Percentiles rank a stretch among this genome's conserved stretches.
Evolutionary conservation across 2,329 filamentous ascomycete genomes (phyloP).

Genomic region (Madurella mycetomatis): DNA sequence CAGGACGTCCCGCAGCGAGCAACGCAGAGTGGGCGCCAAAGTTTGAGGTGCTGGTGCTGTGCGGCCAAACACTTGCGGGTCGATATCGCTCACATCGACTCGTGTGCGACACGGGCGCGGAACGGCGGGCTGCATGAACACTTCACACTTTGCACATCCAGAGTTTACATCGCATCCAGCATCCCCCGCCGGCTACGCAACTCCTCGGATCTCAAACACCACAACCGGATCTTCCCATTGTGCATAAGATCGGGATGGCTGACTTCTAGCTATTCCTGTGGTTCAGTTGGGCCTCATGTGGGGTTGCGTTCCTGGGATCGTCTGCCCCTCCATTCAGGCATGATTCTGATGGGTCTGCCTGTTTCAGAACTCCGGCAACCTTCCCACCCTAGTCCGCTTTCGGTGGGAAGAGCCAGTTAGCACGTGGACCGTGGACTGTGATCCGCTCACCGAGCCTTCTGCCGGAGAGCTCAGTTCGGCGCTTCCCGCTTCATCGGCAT

Average conservation of each 20-base stretch:
- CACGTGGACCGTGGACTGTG: too few species aligned
- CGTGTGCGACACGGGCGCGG: too few species aligned
- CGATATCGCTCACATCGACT: too few species aligned
- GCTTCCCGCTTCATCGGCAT: too few species aligned
- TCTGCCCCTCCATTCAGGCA: conserved; percentile 18
- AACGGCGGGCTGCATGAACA: too few species aligned
- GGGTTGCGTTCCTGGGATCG: background rate
- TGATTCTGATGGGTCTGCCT: conserved; percentile 12
- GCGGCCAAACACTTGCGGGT: background rate
- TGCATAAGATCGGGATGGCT: background rate
- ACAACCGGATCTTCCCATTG: background rate
- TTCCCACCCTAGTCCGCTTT: background rate
- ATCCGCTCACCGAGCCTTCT: too few species aligned
- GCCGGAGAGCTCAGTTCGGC: too few species aligned
- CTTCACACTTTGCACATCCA: too few species aligned
- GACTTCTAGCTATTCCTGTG: background rate
- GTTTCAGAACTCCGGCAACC: conserved; percentile 13
- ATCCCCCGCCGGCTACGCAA: too few species aligned
- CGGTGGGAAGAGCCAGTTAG: too few species aligned
- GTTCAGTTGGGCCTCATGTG: background rate
- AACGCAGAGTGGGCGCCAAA: conserved; percentile 1
- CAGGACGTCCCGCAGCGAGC: background rate
- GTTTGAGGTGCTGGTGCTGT: background rate
- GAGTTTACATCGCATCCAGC: too few species aligned
- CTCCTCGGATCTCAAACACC: background rate